Percentiles rank a stretch among this genome's conserved stretches.
phyloP scores from a whole-genome alignment of 78 protist genomes.

The Dictyostelium brefeldianum region DNA sequence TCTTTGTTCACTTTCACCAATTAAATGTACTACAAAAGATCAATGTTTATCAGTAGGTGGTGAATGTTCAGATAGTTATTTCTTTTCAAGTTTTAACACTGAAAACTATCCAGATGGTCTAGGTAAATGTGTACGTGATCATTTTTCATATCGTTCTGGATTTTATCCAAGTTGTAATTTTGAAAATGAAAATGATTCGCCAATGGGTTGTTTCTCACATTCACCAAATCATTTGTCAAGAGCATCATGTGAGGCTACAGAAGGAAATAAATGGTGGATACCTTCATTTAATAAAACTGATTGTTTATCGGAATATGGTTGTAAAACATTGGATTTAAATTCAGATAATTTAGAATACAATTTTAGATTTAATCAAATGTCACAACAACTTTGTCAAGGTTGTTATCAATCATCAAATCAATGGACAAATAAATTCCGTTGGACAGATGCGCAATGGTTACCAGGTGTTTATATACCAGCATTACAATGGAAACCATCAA shows the following conservation, averaged over 20 bases:
- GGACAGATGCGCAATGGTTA: constrained; percentile 11
- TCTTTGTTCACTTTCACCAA: neutral
- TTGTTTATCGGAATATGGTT: neutral
- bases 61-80: constrained; percentile 24
- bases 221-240: neutral
- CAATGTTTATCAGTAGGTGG: constrained; percentile 14
- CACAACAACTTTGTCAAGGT: neutral
- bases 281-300: neutral
- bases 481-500: neutral
- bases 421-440: constrained; percentile 34
- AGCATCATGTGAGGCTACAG: too few relatives aligned
- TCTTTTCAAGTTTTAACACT: neutral
- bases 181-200: constrained; percentile 41
- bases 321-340: neutral
- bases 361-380: constrained; percentile 47
- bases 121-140: constrained; percentile 57
- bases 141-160: neutral
- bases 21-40: neutral
- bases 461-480: constrained; percentile 11
- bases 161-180: constrained; percentile 13
- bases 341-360: constrained; percentile 14
- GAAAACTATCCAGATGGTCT: neutral
- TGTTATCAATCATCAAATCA: neutral
- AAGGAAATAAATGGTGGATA: constrained; percentile 29
- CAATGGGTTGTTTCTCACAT: constrained; percentile 41